phyloP scores from a whole-genome alignment of 257 asterid genomes.

The Asclepias syriaca region DNA sequence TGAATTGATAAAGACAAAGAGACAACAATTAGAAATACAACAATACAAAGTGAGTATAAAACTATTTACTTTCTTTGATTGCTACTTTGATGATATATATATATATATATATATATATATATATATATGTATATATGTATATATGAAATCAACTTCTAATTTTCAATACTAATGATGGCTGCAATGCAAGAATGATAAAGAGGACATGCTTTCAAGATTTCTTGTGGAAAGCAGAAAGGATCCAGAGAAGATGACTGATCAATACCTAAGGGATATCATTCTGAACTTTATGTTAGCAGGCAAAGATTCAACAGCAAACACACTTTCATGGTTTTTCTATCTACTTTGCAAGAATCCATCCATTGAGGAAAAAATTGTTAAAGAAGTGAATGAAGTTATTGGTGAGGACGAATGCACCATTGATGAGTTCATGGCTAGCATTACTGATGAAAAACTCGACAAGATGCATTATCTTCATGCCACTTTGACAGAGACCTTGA shows the following conservation, averaged over 20 bases:
- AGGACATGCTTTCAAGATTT: conserved; percentile 73
- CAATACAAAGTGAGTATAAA: conserved; percentile 31
- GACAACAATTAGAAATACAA: conserved; percentile 32
- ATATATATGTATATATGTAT: no score
- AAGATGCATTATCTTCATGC: conserved; percentile 74
- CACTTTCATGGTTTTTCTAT: conserved; percentile 73
- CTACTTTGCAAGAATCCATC: conserved; percentile 53
- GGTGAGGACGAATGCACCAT: conserved; percentile 16
- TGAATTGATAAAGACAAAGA: conserved; percentile 44
- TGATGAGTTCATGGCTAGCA: conserved; percentile 32
- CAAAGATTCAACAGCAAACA: conserved; percentile 66
- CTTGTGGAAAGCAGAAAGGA: conserved; percentile 54
- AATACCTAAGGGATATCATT: conserved; percentile 59
- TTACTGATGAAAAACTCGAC: conserved; percentile 57
- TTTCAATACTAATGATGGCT: conserved; percentile 2
- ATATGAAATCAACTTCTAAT: not conserved
- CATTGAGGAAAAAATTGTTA: conserved; percentile 47
- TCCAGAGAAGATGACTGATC: conserved; percentile 50
- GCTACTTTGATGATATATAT: no score
- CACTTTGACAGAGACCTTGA: conserved; percentile 57
- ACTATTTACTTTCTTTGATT: not conserved
- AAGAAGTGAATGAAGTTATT: conserved; percentile 29
- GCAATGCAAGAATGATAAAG: conserved; percentile 51
- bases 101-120: no score
- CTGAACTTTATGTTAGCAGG: conserved; percentile 69